These are phyloP conservation scores for Micractinium conductrix DNA, from an alignment of 139 green algal genomes.

Conservation along the genomic window DNA sequence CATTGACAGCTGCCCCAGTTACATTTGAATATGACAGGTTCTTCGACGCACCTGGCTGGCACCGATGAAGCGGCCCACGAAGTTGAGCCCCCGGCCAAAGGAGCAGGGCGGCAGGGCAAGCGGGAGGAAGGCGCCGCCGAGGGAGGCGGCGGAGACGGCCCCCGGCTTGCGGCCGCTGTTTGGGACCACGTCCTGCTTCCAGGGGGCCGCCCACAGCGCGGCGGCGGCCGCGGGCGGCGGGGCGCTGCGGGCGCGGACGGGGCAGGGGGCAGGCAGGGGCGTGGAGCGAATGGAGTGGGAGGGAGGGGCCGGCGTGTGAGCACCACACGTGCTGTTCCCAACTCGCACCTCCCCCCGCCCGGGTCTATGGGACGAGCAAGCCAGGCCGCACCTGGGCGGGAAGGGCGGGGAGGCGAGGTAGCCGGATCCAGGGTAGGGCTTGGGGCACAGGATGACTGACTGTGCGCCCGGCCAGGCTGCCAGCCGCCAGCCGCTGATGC, in stretches of 20 bases:
- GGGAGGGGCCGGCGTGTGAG: neutral
- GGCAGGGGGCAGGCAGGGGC: neutral
- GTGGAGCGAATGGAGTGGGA: neutral
- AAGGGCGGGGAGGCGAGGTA: neutral
- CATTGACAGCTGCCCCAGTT: too few species aligned
- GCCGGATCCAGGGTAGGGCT: neutral
- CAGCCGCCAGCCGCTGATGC: neutral
- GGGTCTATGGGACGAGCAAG: neutral
- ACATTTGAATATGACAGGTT: too few species aligned
- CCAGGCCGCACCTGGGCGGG: neutral
- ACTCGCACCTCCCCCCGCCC: too few species aligned
- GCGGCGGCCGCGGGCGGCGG: neutral
- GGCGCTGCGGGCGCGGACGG: too few species aligned
- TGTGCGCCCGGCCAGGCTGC: neutral
- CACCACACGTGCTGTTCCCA: too few species aligned
- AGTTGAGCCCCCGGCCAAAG: neutral
- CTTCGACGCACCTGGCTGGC: conserved; percentile 6
- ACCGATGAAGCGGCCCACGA: neutral
- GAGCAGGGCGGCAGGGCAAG: neutral
- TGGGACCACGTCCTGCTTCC: conserved; percentile 2
- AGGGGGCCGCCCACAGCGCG: neutral
- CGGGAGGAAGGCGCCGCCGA: neutral
- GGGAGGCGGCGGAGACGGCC: neutral
- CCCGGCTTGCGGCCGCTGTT: neutral
- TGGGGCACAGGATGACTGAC: neutral